Conservation (phyloP, 129 eudicot species). For the Mikania micrantha region DNA sequence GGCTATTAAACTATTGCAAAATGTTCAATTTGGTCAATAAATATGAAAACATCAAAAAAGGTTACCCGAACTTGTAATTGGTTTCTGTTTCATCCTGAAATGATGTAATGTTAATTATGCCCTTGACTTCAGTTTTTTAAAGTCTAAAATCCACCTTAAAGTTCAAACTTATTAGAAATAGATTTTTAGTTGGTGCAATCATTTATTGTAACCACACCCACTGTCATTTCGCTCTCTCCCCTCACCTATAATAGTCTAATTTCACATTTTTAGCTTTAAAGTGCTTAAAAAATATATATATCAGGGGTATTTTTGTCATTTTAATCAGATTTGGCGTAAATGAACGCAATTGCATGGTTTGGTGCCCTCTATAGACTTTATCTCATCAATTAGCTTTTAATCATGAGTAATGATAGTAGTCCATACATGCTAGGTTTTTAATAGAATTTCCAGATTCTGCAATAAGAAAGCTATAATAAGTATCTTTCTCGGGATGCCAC, state of each 20-base stretch:
- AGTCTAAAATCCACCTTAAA: not conserved
- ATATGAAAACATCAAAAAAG: not conserved
- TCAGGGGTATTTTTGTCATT: not conserved
- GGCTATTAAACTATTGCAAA: not conserved
- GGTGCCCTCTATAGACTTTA: not conserved
- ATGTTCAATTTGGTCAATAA: not conserved
- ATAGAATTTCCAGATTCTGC: not conserved
- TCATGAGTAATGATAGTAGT: not conserved
- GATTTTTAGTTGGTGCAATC: not conserved
- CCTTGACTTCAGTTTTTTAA: not conserved
- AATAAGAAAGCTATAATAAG: not conserved
- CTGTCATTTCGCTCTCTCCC: not conserved
- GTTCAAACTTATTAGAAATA: not conserved
- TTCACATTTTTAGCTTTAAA: not conserved
- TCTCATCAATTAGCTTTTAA: not conserved
- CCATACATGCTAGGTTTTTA: not conserved
- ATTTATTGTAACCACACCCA: not conserved
- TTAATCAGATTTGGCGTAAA: not conserved
- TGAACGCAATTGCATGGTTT: conserved; percentile 5
- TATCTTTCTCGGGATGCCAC: not conserved
- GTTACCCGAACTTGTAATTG: not conserved
- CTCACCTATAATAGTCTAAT: not conserved
- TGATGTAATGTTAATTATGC: not conserved
- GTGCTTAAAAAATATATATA: not conserved
- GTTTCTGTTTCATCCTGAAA: not conserved